These are phyloP conservation scores for Fusarium coicis DNA, from an alignment of 2,329 filamentous ascomycete genomes.

Conservation along the genomic window DNA sequence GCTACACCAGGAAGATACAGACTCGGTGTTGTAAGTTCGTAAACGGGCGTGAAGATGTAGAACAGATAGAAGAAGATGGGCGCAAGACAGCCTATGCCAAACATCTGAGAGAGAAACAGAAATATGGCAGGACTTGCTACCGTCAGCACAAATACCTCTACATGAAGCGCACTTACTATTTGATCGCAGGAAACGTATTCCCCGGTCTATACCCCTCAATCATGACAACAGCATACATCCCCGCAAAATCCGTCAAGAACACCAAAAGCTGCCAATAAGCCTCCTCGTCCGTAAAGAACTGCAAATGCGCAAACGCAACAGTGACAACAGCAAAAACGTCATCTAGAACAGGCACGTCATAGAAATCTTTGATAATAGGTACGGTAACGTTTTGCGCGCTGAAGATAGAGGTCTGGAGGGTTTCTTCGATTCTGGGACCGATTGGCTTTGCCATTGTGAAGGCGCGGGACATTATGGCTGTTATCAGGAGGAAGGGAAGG, in stretches of 20 bases:
- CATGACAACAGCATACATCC: conserved; percentile 43
- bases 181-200: conserved; percentile 30
- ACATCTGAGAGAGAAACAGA: conserved; percentile 36
- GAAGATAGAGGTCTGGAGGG: conserved; percentile 1
- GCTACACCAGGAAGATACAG: conserved; percentile 13
- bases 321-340: conserved; percentile 30
- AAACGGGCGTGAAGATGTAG: conserved; percentile 30
- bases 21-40: conserved; percentile 21
- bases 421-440: conserved; percentile 7
- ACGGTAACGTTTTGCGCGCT: conserved; percentile 14
- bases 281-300: conserved; percentile 32
- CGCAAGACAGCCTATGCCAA: conserved; percentile 33
- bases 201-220: conserved; percentile 37
- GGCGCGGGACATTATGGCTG: conserved; percentile 34
- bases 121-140: conserved; percentile 25
- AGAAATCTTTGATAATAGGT: conserved; percentile 32
- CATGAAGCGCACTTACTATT: background rate
- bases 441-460: conserved; percentile 38
- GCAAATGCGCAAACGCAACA: conserved; percentile 39
- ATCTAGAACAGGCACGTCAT: conserved; percentile 37
- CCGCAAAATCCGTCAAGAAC: conserved; percentile 44
- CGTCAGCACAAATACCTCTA: background rate
- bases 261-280: conserved; percentile 45
- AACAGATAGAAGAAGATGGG: conserved; percentile 42
- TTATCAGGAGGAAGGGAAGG: conserved; percentile 34